These are phyloP conservation scores for Cercospora citrullina DNA, from an alignment of 2,329 filamentous ascomycete species.

Conservation along the genomic window DNA sequence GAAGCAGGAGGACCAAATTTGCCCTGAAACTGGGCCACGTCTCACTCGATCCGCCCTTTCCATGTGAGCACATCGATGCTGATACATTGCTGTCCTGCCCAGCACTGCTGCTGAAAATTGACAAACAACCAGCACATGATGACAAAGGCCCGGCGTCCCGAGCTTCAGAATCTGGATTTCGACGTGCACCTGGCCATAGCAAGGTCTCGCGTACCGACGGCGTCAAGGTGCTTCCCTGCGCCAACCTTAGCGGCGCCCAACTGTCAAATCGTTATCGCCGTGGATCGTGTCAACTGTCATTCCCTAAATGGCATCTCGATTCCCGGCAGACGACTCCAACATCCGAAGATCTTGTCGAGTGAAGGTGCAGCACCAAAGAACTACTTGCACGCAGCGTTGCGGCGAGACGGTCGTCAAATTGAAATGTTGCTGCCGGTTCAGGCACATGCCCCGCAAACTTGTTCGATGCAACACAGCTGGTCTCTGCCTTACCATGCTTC, in stretches of 20 bases:
- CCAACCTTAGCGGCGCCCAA: not conserved
- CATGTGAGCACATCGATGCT: not conserved
- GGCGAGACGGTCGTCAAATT: not conserved
- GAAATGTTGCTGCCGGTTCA: not conserved
- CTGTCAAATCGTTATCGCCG: not conserved
- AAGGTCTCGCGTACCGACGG: not conserved
- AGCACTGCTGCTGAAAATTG: not conserved
- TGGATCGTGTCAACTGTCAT: not conserved
- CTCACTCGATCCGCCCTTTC: not conserved
- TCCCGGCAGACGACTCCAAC: not conserved
- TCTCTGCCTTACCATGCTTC: not conserved
- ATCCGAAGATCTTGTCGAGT: not conserved
- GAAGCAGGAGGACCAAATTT: not conserved
- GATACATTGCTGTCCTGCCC: not conserved
- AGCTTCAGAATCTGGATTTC: not conserved
- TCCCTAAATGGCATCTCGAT: not conserved
- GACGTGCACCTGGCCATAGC: not conserved
- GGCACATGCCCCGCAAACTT: not conserved
- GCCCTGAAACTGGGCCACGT: not conserved
- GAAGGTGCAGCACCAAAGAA: not conserved
- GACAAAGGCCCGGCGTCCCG: not conserved
- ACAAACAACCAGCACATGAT: not conserved
- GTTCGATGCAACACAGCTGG: not conserved
- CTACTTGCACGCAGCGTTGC: not conserved
- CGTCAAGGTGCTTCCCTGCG: constrained; percentile 1